These are phyloP conservation scores for Raffaelea albimanens DNA, from an alignment of 2,329 filamentous ascomycete genomes.

Conservation along the genomic window DNA sequence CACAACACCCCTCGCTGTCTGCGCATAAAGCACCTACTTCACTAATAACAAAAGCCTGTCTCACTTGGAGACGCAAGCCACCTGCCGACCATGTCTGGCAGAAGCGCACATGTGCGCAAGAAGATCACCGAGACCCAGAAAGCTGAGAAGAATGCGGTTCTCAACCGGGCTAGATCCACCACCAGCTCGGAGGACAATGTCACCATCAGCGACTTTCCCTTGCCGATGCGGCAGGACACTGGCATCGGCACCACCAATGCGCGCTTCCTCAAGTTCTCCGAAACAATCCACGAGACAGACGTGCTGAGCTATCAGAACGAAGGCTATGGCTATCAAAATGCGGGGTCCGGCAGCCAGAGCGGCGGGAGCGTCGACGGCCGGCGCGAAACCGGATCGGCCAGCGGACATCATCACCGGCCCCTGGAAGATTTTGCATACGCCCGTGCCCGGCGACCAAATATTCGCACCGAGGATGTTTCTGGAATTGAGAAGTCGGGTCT, in stretches of 20 bases:
- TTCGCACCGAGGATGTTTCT: constrained; percentile 40
- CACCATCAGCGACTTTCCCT: constrained; percentile 27
- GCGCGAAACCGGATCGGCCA: constrained; percentile 16
- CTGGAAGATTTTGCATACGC: constrained; percentile 35
- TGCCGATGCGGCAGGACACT: constrained; percentile 26
- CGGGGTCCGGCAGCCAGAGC: constrained; percentile 24
- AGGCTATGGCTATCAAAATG: constrained; percentile 12
- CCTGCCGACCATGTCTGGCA: constrained; percentile 38
- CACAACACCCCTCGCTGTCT: too few relatives aligned
- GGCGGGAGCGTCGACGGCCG: constrained; percentile 26
- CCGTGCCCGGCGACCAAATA: constrained; percentile 30
- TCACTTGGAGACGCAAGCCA: too few relatives aligned
- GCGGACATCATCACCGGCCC: constrained; percentile 16
- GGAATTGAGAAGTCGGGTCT: constrained; percentile 47
- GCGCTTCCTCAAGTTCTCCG: constrained; percentile 36
- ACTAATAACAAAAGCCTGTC: too few relatives aligned
- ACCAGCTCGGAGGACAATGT: constrained; percentile 30
- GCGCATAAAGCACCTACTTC: too few relatives aligned
- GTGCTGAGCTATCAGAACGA: constrained; percentile 13
- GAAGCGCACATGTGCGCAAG: constrained; percentile 49
- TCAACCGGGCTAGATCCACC: constrained; percentile 26
- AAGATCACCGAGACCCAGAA: constrained; percentile 42
- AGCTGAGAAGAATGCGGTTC: constrained; percentile 18
- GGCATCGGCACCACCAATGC: constrained; percentile 33
- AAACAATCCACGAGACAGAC: constrained; percentile 25